These are phyloP conservation scores for Graphiopsis chlorocephala DNA, from an alignment of 2,329 filamentous ascomycete genomes.

Conservation along the genomic window DNA sequence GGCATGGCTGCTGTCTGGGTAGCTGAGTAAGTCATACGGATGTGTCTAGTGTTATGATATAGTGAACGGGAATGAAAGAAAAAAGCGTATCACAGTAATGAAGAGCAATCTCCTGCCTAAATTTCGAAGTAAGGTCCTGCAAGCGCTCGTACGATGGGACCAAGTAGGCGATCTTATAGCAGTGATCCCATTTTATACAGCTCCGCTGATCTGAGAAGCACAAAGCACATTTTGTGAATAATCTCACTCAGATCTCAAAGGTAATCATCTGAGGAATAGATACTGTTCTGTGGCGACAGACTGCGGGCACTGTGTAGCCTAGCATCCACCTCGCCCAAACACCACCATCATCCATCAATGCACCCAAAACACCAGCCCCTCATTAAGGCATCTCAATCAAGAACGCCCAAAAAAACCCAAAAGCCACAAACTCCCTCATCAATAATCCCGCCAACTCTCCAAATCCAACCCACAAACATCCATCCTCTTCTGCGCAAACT, in stretches of 20 bases:
- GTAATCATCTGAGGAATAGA: background rate
- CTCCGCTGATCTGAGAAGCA: background rate
- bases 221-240: background rate
- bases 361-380: background rate
- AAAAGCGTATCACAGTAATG: background rate
- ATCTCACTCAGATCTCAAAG: background rate
- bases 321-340: background rate
- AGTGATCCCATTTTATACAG: background rate
- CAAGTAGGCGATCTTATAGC: background rate
- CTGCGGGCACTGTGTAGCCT: conserved; percentile 8
- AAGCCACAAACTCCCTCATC: background rate
- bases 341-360: background rate
- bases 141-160: background rate
- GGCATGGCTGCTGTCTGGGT: conserved; percentile 97
- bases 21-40: conserved; percentile 62
- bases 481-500: conserved; percentile 50
- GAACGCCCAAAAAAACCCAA: background rate
- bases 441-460: conserved; percentile 38
- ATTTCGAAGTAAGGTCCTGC: too few species aligned
- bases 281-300: background rate
- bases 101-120: background rate
- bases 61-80: background rate
- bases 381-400: background rate
- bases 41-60: background rate
- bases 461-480: conserved; percentile 54